A percentile compares a stretch with the other conserved stretches of the same genome.
phyloP scores from a whole-genome alignment of 2,329 filamentous ascomycete genomes.

The Clonostachys rosea region DNA sequence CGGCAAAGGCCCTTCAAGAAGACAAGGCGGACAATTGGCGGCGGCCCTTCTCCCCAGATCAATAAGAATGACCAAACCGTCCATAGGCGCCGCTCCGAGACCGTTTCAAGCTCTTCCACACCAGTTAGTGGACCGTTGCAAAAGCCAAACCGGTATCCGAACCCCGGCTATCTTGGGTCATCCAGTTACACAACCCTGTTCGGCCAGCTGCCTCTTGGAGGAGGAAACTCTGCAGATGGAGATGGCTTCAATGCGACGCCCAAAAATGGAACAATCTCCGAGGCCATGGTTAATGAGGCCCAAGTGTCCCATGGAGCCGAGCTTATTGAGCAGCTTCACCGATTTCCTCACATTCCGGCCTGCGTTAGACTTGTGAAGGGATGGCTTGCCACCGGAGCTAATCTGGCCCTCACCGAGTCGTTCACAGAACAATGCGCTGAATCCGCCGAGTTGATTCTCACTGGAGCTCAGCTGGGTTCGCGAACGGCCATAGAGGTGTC shows the following conservation, averaged over 20 bases:
- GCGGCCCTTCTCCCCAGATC: no score
- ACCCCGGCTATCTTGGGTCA: slow-evolving; percentile 13
- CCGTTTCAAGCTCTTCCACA: background rate
- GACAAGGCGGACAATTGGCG: no score
- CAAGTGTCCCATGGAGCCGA: slow-evolving; percentile 5
- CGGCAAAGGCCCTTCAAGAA: no score
- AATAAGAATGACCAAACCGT: no score
- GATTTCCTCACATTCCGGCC: background rate
- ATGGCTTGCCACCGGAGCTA: slow-evolving; percentile 4
- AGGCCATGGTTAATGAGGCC: background rate
- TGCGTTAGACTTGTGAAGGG: slow-evolving; percentile 3
- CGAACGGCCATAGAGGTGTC: background rate
- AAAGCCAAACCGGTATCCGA: slow-evolving; percentile 7
- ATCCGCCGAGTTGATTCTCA: no score
- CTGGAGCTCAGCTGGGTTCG: no score
- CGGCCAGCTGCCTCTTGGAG: no score
- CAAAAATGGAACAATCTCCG: slow-evolving; percentile 8
- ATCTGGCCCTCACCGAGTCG: slow-evolving; percentile 2
- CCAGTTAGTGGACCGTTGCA: slow-evolving; percentile 5
- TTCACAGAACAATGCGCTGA: slow-evolving; percentile 2
- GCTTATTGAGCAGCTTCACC: slow-evolving; percentile 2
- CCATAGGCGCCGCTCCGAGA: no score
- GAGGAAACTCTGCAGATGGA: background rate
- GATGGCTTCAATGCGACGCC: background rate
- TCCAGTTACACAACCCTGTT: slow-evolving; percentile 6